A percentile compares a stretch with the other conserved stretches of the same genome.
These are phyloP conservation scores for Boechera stricta DNA, from an alignment of 345 rosid species.

Conservation along the genomic window DNA sequence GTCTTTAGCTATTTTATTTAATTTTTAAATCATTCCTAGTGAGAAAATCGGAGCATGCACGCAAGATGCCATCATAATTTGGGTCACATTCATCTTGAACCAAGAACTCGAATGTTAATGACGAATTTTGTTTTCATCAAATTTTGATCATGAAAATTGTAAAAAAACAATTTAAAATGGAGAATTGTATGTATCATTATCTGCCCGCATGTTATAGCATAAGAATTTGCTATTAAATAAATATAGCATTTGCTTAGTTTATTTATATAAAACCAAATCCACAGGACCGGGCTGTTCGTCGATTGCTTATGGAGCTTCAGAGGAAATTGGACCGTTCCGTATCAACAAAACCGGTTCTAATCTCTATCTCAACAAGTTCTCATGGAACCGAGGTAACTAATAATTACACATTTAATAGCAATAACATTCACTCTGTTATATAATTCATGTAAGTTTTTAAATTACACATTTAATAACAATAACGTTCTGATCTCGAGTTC, in stretches of 20 bases:
- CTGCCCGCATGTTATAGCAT: too few species aligned
- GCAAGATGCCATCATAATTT: slow-evolving; percentile 5
- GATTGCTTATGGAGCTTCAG: slow-evolving; percentile 94
- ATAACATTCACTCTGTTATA: neutral
- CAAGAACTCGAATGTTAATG: slow-evolving; percentile 17
- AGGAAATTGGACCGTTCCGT: slow-evolving; percentile 95
- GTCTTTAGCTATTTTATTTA: slow-evolving; percentile 12
- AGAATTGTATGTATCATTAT: too few species aligned
- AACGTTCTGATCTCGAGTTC: neutral
- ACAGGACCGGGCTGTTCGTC: slow-evolving; percentile 99
- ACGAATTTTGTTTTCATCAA: neutral
- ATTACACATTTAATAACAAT: neutral
- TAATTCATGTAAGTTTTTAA: too few species aligned
- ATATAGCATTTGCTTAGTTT: too few species aligned
- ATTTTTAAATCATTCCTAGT: slow-evolving; percentile 19
- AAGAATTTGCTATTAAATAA: too few species aligned
- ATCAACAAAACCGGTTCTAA: slow-evolving; percentile 66
- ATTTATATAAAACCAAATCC: neutral
- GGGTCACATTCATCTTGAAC: slow-evolving; percentile 23
- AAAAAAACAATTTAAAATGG: too few species aligned
- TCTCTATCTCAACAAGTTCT: slow-evolving; percentile 66
- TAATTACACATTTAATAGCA: neutral
- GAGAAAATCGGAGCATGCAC: slow-evolving; percentile 32
- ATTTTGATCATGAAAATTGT: neutral
- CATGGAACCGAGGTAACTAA: slow-evolving; percentile 75